Conservation (phyloP, 768 basidiomycete species). For the Trametes sanguinea region DNA sequence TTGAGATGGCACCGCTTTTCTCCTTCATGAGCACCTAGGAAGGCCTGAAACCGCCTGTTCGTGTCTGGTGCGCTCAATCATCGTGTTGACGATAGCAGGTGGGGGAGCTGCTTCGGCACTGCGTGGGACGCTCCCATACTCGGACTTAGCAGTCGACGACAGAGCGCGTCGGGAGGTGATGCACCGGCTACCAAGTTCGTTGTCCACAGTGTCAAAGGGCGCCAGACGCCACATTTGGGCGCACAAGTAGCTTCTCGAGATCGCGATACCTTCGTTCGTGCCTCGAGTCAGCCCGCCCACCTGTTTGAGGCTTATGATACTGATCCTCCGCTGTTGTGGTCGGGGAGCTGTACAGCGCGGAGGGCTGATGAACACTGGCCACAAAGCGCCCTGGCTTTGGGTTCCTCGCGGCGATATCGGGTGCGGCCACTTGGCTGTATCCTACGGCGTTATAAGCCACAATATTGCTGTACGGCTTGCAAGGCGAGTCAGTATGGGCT, state of each 20-base stretch:
- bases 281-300: background rate
- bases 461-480: too few relatives aligned
- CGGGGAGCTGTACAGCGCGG: background rate
- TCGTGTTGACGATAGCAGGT: background rate
- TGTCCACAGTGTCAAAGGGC: background rate
- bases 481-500: too few relatives aligned
- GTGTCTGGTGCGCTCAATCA: background rate
- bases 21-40: background rate
- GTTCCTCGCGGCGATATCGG: background rate
- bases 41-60: background rate
- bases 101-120: background rate
- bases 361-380: background rate
- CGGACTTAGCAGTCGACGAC: background rate
- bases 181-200: background rate
- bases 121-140: background rate
- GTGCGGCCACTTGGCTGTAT: too few relatives aligned
- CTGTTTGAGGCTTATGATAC: background rate
- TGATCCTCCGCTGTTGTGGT: conserved; percentile 1
- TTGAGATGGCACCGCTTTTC: background rate
- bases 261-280: background rate
- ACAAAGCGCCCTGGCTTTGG: background rate
- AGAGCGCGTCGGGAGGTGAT: background rate
- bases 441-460: too few relatives aligned
- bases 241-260: background rate
- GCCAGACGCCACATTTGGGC: background rate